Base-by-base conservation (phyloP, 2,329 filamentous ascomycete species). In the Penicillium sp. region DNA sequence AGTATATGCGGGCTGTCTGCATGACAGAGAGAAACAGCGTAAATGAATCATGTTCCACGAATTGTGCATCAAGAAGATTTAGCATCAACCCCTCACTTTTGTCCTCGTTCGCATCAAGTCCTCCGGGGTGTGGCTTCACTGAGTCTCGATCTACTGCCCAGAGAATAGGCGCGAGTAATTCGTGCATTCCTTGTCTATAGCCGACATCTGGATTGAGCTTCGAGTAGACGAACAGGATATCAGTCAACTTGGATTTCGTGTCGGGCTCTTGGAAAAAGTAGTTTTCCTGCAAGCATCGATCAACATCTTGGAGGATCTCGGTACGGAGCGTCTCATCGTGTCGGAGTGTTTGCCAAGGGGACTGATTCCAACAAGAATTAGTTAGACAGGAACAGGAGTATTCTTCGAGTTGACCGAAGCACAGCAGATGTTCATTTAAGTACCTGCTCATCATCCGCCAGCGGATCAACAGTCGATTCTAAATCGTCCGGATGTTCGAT, bases 121-220 rank as follows among this genome's bases (percentile, higher is more conserved):
- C 69, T 45, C 66, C 64, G 3, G 74, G 70, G 3, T 70, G 66
- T 4, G 75, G 73, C 53, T 90, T 82, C 50, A 96, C 79, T 7
- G 93, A 89, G 76, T 99, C 94, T 66, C 88, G 82, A 65, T 93
- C 86, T 6, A 97, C 79, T 2, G 91, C 89, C 82, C 91, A 91
- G 7, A 97, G 79, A 38, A 99, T 86, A 0, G 94, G 93, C 0
- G 94, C 94, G 15, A 97, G 81, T 43, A 99, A 80, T 76, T 99
- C 94, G 72, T 99, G 94, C 93, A 99, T 99, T 12, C 94, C 94
- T 77, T 99, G 94, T n/a, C 94, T 86, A 72, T 99, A 99, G 17
- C 91, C 91, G 53, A 91, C 83, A 65, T 89, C 86, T 1, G 91
- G 91, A 69, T 97, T 91, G 53, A 96, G 83, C 75, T 96, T 97